Conservation (phyloP, 2,329 filamentous ascomycete species). For the Alternaria sp. region DNA sequence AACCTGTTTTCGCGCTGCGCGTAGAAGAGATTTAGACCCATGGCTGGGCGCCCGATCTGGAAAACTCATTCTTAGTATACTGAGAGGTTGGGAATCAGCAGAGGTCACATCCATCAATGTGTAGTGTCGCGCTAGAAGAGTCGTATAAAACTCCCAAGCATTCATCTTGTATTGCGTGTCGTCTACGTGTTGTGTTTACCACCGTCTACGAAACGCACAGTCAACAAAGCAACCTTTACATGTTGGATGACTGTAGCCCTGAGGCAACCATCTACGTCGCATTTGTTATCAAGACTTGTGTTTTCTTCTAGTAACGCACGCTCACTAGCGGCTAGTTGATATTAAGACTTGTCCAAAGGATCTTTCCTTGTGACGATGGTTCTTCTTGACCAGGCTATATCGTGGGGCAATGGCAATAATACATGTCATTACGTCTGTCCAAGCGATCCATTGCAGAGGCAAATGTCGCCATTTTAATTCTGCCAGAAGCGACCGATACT, state of each 20-base stretch:
- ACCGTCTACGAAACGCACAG: neutral
- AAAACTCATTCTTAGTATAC: constrained; percentile 68
- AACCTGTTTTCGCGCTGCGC: constrained; percentile 74
- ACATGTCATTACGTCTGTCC: neutral
- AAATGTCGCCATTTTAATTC: no score
- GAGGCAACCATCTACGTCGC: neutral
- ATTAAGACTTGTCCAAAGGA: neutral
- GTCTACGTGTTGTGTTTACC: neutral
- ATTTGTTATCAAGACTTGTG: neutral
- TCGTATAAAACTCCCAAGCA: neutral
- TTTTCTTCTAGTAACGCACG: neutral
- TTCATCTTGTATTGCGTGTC: neutral
- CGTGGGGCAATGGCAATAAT: neutral
- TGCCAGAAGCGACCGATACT: neutral
- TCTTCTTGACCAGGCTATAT: neutral
- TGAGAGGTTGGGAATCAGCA: constrained; percentile 77
- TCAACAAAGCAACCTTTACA: neutral
- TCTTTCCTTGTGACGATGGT: neutral
- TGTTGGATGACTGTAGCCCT: neutral
- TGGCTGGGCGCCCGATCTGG: constrained; percentile 76
- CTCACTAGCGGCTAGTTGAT: neutral
- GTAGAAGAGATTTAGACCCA: constrained; percentile 68
- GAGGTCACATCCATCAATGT: constrained; percentile 64
- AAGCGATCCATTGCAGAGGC: neutral
- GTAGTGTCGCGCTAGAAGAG: neutral